phyloP scores from a whole-genome alignment of 768 basidiomycete species.

The Boletus rufocinnamomeus region DNA sequence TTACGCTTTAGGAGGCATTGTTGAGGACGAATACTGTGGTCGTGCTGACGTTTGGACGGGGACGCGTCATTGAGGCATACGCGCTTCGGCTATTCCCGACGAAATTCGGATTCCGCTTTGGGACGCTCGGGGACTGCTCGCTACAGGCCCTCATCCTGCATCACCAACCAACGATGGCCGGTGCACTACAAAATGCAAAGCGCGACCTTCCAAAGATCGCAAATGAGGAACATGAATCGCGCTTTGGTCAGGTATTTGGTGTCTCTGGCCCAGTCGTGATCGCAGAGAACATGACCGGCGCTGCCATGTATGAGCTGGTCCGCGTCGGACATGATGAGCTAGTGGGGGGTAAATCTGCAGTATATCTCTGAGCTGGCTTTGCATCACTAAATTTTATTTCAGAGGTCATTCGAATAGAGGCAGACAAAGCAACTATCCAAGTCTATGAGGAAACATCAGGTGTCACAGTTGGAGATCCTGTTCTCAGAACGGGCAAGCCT shows the following conservation, averaged over 20 bases:
- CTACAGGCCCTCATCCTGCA: neutral
- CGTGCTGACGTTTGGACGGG: conserved; percentile 21
- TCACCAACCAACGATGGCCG: conserved; percentile 65
- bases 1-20: conserved; percentile 95
- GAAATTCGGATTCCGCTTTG: conserved; percentile 33
- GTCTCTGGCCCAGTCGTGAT: conserved; percentile 99
- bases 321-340: conserved; percentile 98
- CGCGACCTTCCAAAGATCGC: conserved; percentile 82
- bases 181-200: conserved; percentile 90
- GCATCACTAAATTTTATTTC: conserved; percentile 18
- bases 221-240: conserved; percentile 88
- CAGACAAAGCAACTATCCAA: conserved; percentile 97
- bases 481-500: conserved; percentile 95
- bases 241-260: conserved; percentile 87
- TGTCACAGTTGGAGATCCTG: conserved; percentile 98
- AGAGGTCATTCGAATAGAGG: conserved; percentile 99
- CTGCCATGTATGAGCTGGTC: conserved; percentile 97
- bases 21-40: conserved; percentile 30
- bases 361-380: neutral
- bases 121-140: conserved; percentile 10
- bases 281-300: conserved; percentile 91
- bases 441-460: conserved; percentile 99
- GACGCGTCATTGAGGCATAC: conserved; percentile 40
- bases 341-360: conserved; percentile 74
- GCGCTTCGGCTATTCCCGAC: conserved; percentile 31